Base-by-base conservation (phyloP, 2,329 filamentous ascomycete genomes). In the Fusarium sp. region DNA sequence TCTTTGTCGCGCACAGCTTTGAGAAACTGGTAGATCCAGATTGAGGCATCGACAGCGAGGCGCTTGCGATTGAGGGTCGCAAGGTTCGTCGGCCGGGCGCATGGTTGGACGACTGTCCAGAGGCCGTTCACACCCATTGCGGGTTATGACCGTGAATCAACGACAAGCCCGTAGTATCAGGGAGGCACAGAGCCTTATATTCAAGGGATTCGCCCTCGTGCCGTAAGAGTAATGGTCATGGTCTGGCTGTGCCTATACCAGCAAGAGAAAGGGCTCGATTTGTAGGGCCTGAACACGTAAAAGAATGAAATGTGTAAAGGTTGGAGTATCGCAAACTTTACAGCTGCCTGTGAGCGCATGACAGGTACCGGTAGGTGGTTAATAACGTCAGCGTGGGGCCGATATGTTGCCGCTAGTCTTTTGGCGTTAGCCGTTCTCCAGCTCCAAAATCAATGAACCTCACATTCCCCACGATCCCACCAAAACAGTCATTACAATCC, bases 1-100 rank as follows among this genome's bases (percentile, higher is more conserved):
- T 99, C 96, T 75, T 98, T 97, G 81, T 99, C 96, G 73, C 96
- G 94, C 12, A 99, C 96, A 11, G 96, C 96, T 82, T 99, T 99
- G 73, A 99, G 88, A 75, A 99, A 99, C 77, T 99, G 96, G 84
- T 99, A 99, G 73, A 99, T 98, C 96, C 96, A 99, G 77, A 99
- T 99, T 14, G 94, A 97, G 59, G 96, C 96, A 81, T 99, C 96
- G 70, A 99, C 93, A 45, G 96, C 96, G 48, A 99, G 91, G 17
- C 96, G 93, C 81, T 97, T 97, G 72, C 92, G 93, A 78, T 98
- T 98, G 62, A 99, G 89, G 15, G 95, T 97, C 73, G 96, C 94
- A 73, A 99, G 91, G 79, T 97, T 97, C 66, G 96, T 97, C 20
- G 96, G 96, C 36, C 96, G 91, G 46, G 96, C 96, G 77, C 94